Evolutionary conservation across 2,329 filamentous ascomycete species (phyloP).

Genomic region (Exserohilum rostratum): DNA sequence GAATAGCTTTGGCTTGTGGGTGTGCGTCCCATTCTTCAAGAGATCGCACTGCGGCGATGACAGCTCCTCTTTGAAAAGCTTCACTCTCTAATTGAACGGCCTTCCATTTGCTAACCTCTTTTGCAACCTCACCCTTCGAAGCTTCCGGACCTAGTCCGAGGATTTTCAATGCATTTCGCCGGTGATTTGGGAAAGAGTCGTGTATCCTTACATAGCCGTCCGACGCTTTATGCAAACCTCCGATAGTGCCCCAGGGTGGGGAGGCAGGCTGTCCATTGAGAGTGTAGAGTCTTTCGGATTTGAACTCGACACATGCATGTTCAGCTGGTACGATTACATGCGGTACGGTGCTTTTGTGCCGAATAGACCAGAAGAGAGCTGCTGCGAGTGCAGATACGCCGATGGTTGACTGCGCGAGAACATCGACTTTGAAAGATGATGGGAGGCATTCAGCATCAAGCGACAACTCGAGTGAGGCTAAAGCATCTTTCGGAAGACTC

Average conservation of each 20-base stretch:
- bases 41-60: slow-evolving; percentile 58
- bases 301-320: slow-evolving; percentile 60
- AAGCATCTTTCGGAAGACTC: slow-evolving; percentile 29
- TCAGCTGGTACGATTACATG: slow-evolving; percentile 52
- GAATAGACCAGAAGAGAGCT: slow-evolving; percentile 52
- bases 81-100: slow-evolving; percentile 57
- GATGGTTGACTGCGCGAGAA: slow-evolving; percentile 61
- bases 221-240: slow-evolving; percentile 58
- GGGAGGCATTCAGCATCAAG: slow-evolving; percentile 43
- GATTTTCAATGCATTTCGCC: slow-evolving; percentile 51
- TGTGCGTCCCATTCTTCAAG: slow-evolving; percentile 59
- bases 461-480: slow-evolving; percentile 29
- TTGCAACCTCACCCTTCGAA: slow-evolving; percentile 49
- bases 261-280: slow-evolving; percentile 49
- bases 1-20: slow-evolving; percentile 55
- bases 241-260: slow-evolving; percentile 53
- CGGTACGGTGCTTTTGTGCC: slow-evolving; percentile 40
- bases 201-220: slow-evolving; percentile 64
- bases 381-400: slow-evolving; percentile 59
- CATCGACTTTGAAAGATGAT: slow-evolving; percentile 62
- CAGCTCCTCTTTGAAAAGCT: slow-evolving; percentile 50
- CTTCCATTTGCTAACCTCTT: slow-evolving; percentile 50
- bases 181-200: slow-evolving; percentile 61
- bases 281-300: slow-evolving; percentile 58
- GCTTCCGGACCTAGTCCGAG: slow-evolving; percentile 49